Conservation (phyloP, 257 asterid species). For the Forsythia suspensa region DNA sequence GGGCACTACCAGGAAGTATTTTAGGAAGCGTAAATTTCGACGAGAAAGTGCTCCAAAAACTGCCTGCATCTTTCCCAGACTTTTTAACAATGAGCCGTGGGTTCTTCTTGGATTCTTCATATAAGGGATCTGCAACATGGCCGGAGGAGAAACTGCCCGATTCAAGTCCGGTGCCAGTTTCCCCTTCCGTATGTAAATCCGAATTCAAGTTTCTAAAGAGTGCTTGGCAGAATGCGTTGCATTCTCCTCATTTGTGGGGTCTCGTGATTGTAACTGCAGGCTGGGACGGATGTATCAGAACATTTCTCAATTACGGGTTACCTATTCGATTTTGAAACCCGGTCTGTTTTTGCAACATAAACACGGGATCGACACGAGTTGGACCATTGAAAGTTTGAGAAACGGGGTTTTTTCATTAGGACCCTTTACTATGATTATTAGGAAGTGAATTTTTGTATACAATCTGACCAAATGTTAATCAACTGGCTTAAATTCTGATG, state of each 20-base stretch:
- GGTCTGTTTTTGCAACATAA: not conserved
- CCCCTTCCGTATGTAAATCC: slow-evolving; percentile 41
- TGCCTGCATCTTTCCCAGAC: slow-evolving; percentile 53
- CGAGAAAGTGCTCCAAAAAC: slow-evolving; percentile 46
- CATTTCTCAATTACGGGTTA: slow-evolving; percentile 81
- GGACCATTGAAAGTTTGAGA: no score
- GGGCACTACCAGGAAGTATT: slow-evolving; percentile 41
- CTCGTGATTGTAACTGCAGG: slow-evolving; percentile 90
- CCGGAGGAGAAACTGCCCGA: slow-evolving; percentile 71
- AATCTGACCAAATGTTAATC: not conserved
- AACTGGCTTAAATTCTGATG: not conserved
- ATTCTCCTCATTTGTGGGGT: slow-evolving; percentile 78
- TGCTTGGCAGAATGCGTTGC: slow-evolving; percentile 59
- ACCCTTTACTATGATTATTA: not conserved
- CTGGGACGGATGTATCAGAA: slow-evolving; percentile 85
- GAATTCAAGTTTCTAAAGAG: slow-evolving; percentile 73
- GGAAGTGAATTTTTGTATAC: no score
- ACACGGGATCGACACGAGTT: not conserved
- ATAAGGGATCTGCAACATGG: slow-evolving; percentile 71
- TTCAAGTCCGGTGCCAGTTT: slow-evolving; percentile 28
- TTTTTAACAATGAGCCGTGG: slow-evolving; percentile 58
- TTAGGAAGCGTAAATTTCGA: slow-evolving; percentile 42
- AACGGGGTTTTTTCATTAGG: not conserved
- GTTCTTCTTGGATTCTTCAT: slow-evolving; percentile 60
- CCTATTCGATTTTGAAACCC: slow-evolving; percentile 63